Conservation (phyloP, 768 basidiomycete species). For the Baorangia bicolor region DNA sequence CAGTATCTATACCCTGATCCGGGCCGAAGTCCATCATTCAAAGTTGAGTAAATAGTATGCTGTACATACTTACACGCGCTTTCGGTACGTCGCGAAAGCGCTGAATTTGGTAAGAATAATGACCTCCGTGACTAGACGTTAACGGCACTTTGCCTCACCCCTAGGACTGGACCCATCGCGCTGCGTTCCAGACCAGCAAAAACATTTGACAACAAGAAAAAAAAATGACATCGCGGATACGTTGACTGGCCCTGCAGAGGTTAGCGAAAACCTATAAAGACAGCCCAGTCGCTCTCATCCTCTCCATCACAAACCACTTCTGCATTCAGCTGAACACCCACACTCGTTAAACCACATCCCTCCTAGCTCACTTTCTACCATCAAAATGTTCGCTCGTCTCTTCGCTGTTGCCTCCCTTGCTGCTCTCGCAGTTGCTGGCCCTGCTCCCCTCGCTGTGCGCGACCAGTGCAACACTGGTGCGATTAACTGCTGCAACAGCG, state of each 20-base stretch:
- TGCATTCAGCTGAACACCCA: not conserved
- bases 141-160: constrained; percentile 9
- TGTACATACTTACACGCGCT: not conserved
- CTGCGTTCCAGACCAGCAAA: constrained; percentile 8
- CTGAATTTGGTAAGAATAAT: not conserved
- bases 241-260: not conserved
- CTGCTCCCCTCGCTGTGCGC: not conserved
- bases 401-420: constrained; percentile 15
- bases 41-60: not conserved
- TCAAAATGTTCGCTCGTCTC: constrained; percentile 19
- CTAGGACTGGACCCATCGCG: not conserved
- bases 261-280: constrained; percentile 7
- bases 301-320: not conserved
- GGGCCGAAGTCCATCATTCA: not conserved
- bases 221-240: not conserved
- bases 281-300: not conserved
- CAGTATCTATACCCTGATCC: too few relatives aligned
- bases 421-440: constrained; percentile 12
- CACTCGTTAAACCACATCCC: constrained; percentile 3
- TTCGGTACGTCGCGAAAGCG: not conserved
- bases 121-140: not conserved
- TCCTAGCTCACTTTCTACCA: not conserved
- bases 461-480: constrained; percentile 12
- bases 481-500: constrained; percentile 14
- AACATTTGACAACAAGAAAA: not conserved